Conservation (phyloP, 352 stramenopile genomes). For the Globisporangium megalacanthum region DNA sequence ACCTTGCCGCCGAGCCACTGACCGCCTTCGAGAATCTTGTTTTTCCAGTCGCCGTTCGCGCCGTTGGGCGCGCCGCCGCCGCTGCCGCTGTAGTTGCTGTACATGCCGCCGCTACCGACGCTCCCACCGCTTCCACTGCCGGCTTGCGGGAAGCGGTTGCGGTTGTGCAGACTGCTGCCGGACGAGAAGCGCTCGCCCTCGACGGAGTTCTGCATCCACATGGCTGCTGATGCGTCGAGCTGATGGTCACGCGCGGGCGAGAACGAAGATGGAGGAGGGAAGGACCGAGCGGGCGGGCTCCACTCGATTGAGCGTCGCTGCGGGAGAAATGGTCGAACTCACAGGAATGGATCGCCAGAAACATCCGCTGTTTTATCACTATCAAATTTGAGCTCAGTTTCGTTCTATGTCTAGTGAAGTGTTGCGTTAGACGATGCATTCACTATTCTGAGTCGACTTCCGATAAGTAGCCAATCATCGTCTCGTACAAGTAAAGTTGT, state of each 20-base stretch:
- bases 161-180: slow-evolving; percentile 39
- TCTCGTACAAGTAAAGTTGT: too few relatives aligned
- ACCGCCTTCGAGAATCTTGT: slow-evolving; percentile 57
- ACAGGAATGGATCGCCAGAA: too few relatives aligned
- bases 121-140: background rate
- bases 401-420: too few relatives aligned
- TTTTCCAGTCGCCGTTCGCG: slow-evolving; percentile 53
- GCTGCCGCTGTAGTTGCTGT: slow-evolving; percentile 25
- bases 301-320: too few relatives aligned
- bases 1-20: slow-evolving; percentile 73
- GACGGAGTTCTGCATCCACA: slow-evolving; percentile 70
- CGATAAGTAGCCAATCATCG: too few relatives aligned
- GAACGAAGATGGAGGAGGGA: background rate
- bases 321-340: too few relatives aligned
- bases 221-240: slow-evolving; percentile 4
- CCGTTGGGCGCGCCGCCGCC: background rate
- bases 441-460: too few relatives aligned
- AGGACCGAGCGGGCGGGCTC: background rate
- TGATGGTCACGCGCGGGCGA: background rate
- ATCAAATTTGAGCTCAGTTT: too few relatives aligned
- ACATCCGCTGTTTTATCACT: too few relatives aligned
- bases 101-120: slow-evolving; percentile 18
- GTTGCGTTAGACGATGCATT: too few relatives aligned
- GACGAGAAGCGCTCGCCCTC: slow-evolving; percentile 30
- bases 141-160: slow-evolving; percentile 29